phyloP scores from a whole-genome alignment of 2,329 filamentous ascomycete species.

The Esteya vermicola region DNA sequence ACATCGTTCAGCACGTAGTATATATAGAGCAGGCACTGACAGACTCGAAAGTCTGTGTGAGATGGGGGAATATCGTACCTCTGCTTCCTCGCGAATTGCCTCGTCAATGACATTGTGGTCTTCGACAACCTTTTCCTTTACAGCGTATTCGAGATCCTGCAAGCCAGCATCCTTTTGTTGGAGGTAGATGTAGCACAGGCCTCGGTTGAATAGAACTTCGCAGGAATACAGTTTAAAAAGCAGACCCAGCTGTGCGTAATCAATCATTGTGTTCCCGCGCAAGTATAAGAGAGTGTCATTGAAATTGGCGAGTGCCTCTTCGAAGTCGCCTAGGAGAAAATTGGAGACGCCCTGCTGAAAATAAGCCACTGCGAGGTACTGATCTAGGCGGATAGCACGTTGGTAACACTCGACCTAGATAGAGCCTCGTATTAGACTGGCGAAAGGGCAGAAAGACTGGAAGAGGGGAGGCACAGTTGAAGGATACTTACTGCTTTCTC shows the following conservation, averaged over 20 bases:
- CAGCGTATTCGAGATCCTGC: conserved; percentile 79
- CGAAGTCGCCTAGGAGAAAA: conserved; percentile 91
- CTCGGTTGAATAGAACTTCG: conserved; percentile 93
- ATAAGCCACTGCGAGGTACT: conserved; percentile 93
- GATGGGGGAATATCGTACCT: conserved; percentile 38
- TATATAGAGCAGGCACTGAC: too few relatives aligned
- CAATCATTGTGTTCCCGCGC: conserved; percentile 90
- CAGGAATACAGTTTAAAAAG: conserved; percentile 96
- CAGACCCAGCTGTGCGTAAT: conserved; percentile 90
- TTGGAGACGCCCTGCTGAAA: conserved; percentile 98
- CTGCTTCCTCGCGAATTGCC: conserved; percentile 82
- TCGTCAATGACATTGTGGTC: conserved; percentile 98
- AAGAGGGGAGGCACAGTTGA: too few relatives aligned
- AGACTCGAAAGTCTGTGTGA: neutral
- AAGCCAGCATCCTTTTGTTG: conserved; percentile 83
- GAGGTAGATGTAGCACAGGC: conserved; percentile 92
- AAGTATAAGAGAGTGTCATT: conserved; percentile 94
- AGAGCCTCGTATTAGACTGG: too few relatives aligned
- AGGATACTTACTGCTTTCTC: conserved; percentile 66
- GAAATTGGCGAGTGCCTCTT: conserved; percentile 94
- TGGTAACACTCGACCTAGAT: conserved; percentile 97
- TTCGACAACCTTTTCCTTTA: conserved; percentile 89
- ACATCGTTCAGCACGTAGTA: too few relatives aligned
- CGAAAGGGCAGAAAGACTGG: too few relatives aligned
- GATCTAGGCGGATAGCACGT: conserved; percentile 75